Base-by-base conservation (phyloP, 2,329 filamentous ascomycete genomes). In the Fusarium annulatum region DNA sequence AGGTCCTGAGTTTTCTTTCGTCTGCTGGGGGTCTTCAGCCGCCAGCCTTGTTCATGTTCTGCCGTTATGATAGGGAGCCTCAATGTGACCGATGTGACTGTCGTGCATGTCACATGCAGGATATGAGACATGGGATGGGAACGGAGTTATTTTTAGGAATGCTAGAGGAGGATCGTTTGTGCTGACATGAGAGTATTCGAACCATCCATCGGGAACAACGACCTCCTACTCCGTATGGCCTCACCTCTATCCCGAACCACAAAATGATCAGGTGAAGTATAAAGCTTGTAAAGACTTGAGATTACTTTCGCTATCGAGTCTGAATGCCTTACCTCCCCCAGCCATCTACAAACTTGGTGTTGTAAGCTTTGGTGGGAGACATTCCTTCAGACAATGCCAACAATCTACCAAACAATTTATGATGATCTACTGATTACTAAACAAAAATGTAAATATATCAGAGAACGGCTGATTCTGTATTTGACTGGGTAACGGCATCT, bases 371-470 rank as follows among this genome's bases (percentile, higher is more conserved):
- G 9, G 3, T 30, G 0, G 3, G 3, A 14, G 23, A 14, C n/a
- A 9, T 23, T 7, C 15, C 6, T 43, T 18, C 12, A 41, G 6
- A 28, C 23, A 5, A 26, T 11, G 26, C 9, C 9, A 16, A 3
- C 26, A n/a, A 5, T 16, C 19, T 1, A 15, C 26, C 4, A 21
- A 16, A 30, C 3, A 19, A 3, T 3, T 46, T 3, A 14, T 15
- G 3, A 7, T 5, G 3, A 21, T 12, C 26, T 0, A 30, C 12
- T 15, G 45, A 16, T 30, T 15, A 30, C 28, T 9, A n/a, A 49
- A 18, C 10, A 18, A 33, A 1, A 5, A 18, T 49, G 7, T 2
- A n/a, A 18, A 5, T 49, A n/a, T 33, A 5, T 49, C 10, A 2
- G 7, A 49, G 21, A 0, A 48, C 14, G 7, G 9, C 14, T 8